Percentiles rank a stretch among this genome's conserved stretches.
phyloP scores from a whole-genome alignment of 305 asterid genomes.

The Lippia alba region DNA sequence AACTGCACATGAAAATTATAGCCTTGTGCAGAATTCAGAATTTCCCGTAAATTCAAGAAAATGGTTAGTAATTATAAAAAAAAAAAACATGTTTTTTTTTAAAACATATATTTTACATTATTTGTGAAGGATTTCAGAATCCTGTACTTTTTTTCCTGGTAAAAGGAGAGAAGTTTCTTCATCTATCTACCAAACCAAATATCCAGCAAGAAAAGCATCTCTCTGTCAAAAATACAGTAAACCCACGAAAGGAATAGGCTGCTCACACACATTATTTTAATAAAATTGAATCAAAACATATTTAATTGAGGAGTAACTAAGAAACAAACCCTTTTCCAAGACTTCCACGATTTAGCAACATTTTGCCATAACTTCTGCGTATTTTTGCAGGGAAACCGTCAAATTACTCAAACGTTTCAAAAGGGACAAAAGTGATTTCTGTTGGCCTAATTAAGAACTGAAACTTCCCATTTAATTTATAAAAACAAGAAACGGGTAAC shows the following conservation, averaged over 20 bases:
- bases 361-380: slow-evolving; percentile 36
- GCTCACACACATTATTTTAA: slow-evolving; percentile 8
- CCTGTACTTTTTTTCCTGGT: slow-evolving; percentile 29
- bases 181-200: slow-evolving; percentile 40
- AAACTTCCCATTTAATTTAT: slow-evolving; percentile 11
- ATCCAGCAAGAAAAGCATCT: slow-evolving; percentile 49
- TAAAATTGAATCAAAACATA: neutral
- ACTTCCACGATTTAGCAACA: slow-evolving; percentile 36
- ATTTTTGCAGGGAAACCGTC: slow-evolving; percentile 34
- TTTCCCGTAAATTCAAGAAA: slow-evolving; percentile 25
- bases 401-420: slow-evolving; percentile 38
- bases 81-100: neutral
- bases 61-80: slow-evolving; percentile 12
- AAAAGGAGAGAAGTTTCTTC: slow-evolving; percentile 41
- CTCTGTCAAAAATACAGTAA: slow-evolving; percentile 35
- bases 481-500: slow-evolving; percentile 34
- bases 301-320: slow-evolving; percentile 1
- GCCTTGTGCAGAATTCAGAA: slow-evolving; percentile 21
- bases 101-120: neutral
- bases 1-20: slow-evolving; percentile 1
- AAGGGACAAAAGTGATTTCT: slow-evolving; percentile 19
- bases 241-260: slow-evolving; percentile 48
- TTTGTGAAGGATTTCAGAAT: slow-evolving; percentile 21
- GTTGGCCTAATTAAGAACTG: slow-evolving; percentile 35
- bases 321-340: slow-evolving; percentile 31